These are phyloP conservation scores for Litchi chinensis DNA, from an alignment of 345 rosid species.

Conservation along the genomic window DNA sequence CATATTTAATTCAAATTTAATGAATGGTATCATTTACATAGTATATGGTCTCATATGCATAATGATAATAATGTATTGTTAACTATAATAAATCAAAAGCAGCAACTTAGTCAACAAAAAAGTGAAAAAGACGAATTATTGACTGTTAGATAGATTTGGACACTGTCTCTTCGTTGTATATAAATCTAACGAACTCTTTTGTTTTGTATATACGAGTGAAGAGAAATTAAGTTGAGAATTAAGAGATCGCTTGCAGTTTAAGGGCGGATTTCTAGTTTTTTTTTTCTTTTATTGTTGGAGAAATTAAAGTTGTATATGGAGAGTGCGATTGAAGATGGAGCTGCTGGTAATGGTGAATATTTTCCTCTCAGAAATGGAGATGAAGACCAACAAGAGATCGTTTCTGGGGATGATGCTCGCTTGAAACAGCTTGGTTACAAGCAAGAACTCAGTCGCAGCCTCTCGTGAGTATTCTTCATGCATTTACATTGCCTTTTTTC, in stretches of 20 bases:
- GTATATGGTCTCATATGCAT: neutral
- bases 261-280: too few relatives aligned
- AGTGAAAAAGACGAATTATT: too few relatives aligned
- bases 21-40: too few relatives aligned
- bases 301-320: neutral
- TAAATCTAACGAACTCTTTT: too few relatives aligned
- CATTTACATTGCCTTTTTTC: neutral
- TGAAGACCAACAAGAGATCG: neutral
- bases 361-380: constrained; percentile 3
- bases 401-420: constrained; percentile 29
- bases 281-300: neutral
- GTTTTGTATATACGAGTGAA: too few relatives aligned
- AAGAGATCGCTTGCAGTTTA: too few relatives aligned
- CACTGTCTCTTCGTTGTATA: too few relatives aligned
- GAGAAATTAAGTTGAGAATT: too few relatives aligned
- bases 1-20: too few relatives aligned
- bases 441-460: constrained; percentile 59
- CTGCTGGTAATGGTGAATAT: neutral
- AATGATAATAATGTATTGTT: too few relatives aligned
- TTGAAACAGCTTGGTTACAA: constrained; percentile 60
- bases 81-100: neutral
- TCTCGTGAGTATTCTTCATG: constrained; percentile 40
- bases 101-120: neutral
- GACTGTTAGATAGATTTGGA: neutral
- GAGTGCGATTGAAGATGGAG: neutral